Evolutionary conservation across 2,329 filamentous ascomycete species (phyloP), one percentile per base, ranked within the genome.

Genomic region (Ciborinia camelliae): DNA sequence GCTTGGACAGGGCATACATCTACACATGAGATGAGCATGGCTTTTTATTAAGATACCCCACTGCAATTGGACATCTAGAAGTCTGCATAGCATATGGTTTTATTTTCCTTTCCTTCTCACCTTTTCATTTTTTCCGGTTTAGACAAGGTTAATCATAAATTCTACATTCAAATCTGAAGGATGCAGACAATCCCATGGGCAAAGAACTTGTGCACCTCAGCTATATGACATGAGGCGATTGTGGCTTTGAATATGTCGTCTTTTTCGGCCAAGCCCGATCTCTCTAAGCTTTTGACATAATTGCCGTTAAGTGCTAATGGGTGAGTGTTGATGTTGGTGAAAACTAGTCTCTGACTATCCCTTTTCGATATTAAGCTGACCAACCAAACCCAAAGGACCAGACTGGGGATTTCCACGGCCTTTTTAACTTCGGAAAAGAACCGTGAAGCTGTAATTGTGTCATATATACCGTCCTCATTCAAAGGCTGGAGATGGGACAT

Each of bases 11-110:
- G 61, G 37, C 61, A 58, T 57, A 63, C 48, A 47, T 41, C 45
- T 53, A 63, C 35, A 58, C 30, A 63, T 55, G 53, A 63, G 52
- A 63, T 55, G 53, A 63, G 52, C 52, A 63, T 63, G 61, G 61
- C 52, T 58, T 18, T 63, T 55, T 58, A 50, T 41, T 50, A 58
- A 50, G 60, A 63, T 57, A 63, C 52, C 51, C 61, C 52, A 18
- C 43, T 63, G 61, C 52, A 57, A 57, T 39, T 63, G 61, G 52
- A 58, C 43, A 28, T 63, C 32, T 58, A 39, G 61, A 58, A 37
- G 61, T 63, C 51, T 63, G 30, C 61, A 57, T 41, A 48, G 61
- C n/a, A 52, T 63, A 23, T 57, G 52, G 14, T 30, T 55, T 28
- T 10, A 55, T 62, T 57, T 58, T 58, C 12, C 30, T 58, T 48